Conservation (phyloP, 305 asterid species). For the Fraxinus baroniana region DNA sequence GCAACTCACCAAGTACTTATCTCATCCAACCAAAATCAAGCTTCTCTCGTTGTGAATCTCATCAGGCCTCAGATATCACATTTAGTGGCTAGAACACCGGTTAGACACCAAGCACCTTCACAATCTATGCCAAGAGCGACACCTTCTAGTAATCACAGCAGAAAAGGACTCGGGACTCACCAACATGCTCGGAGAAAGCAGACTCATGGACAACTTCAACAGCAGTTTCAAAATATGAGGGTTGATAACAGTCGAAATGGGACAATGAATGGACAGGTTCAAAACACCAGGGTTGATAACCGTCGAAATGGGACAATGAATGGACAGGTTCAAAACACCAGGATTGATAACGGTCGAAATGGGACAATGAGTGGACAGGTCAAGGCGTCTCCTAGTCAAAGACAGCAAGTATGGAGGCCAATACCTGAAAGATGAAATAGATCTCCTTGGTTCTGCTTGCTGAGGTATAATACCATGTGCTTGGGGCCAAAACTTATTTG, state of each 20-base stretch:
- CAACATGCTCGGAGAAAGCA: slow-evolving; percentile 30
- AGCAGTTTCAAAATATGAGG: slow-evolving; percentile 27
- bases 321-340: slow-evolving; percentile 29
- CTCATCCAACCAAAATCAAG: slow-evolving; percentile 40
- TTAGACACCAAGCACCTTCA: slow-evolving; percentile 21
- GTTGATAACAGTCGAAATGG: slow-evolving; percentile 27
- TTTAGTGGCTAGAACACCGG: slow-evolving; percentile 30
- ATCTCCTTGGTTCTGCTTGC: slow-evolving; percentile 18
- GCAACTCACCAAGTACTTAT: slow-evolving; percentile 45
- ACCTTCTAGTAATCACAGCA: slow-evolving; percentile 21
- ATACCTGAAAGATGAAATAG: slow-evolving; percentile 30
- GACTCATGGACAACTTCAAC: slow-evolving; percentile 26
- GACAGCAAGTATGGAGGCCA: slow-evolving; percentile 52
- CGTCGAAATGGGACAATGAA: slow-evolving; percentile 25
- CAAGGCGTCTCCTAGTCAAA: slow-evolving; percentile 41
- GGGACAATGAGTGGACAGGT: slow-evolving; percentile 25
- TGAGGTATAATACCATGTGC: slow-evolving; percentile 4
- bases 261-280: slow-evolving; percentile 22
- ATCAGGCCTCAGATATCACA: slow-evolving; percentile 49
- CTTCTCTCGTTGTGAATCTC: slow-evolving; percentile 39
- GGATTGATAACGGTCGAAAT: slow-evolving; percentile 24
- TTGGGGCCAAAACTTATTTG: neutral
- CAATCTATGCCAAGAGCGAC: slow-evolving; percentile 13
- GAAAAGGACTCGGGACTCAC: slow-evolving; percentile 31
- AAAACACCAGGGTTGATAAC: slow-evolving; percentile 25